Evolutionary conservation across 179 eudicot species (phyloP), one percentile per base, ranked within the genome.

Genomic region (Corrigiola litoralis): DNA sequence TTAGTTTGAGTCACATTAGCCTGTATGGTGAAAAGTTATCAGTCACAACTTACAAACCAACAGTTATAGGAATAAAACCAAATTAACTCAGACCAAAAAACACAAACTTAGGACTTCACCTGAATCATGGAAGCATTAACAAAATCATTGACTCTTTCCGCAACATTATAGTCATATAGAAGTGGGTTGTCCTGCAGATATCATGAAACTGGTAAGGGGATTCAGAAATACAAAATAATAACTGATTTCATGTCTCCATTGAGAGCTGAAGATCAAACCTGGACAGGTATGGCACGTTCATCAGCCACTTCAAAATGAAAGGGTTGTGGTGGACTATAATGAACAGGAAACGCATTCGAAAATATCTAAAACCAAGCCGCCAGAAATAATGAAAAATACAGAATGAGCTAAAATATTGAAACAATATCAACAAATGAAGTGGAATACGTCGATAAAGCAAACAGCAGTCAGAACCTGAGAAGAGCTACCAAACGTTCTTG

Each of bases 1-100:
- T 87, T 84, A 58, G 96, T 82, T 66, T 83, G 70, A n/a, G 98
- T 89, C 62, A 85, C 83, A 42, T 92, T 89, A 31, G 92, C 96
- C 96, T 92, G 67, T 36, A 21, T 10, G 6, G 40, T 67, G 25
- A 54, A 25, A 42, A 32, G 42, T 27, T 49, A 50, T 38, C 62
- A 51, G 32, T 51, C 34, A 55, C 38, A 67, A 38, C 42, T 27
- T 10, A 34, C 16, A 46, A 1, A 24, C 14, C 9, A 28, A 31
- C 11, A 21, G 25, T 46, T 49, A 28, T 12, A 58, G 21, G 31
- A 31, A n/a, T n/a, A n/a, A n/a, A n/a, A n/a, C n/a, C n/a, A n/a
- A n/a, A n/a, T n/a, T n/a, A n/a, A n/a, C n/a, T n/a, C n/a, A n/a
- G n/a, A n/a, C n/a, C n/a, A n/a, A n/a, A n/a, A n/a, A n/a, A n/a